phyloP scores from a whole-genome alignment of 805 yeast species.

The Ogataea kodamae region DNA sequence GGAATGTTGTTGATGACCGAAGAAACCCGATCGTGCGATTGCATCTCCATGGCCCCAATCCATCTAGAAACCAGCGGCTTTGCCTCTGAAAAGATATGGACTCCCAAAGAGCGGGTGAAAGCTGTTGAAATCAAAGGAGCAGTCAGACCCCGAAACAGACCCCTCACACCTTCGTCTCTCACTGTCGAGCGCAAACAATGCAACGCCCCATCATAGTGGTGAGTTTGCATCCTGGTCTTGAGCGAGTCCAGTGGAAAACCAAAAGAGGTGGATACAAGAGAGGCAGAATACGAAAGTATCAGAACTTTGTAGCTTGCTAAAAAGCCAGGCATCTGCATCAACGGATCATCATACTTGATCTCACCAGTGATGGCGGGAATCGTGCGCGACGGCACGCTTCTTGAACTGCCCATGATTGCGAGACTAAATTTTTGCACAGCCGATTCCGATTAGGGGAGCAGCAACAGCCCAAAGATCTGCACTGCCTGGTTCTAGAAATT shows the following conservation, averaged over 20 bases:
- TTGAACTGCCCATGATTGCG: conserved; percentile 4
- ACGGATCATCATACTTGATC: conserved; percentile 42
- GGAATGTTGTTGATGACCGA: conserved; percentile 40
- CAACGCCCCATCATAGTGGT: conserved; percentile 52
- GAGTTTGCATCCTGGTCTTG: conserved; percentile 83
- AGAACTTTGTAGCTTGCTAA: conserved; percentile 55
- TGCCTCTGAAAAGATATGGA: conserved; percentile 54
- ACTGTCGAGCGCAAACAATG: conserved; percentile 58
- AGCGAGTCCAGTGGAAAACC: conserved; percentile 87
- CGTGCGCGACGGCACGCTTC: conserved; percentile 4
- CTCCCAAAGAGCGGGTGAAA: conserved; percentile 60
- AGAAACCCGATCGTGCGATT: conserved; percentile 18
- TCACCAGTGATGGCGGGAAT: conserved; percentile 61
- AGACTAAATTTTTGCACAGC: conserved; percentile 7
- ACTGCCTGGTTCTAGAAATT: conserved; percentile 3
- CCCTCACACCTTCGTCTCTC: conserved; percentile 58
- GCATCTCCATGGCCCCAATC: conserved; percentile 3
- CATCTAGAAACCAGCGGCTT: conserved; percentile 45
- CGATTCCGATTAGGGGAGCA: too few relatives aligned
- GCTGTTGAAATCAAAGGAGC: conserved; percentile 72
- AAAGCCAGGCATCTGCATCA: conserved; percentile 44
- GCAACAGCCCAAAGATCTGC: too few relatives aligned
- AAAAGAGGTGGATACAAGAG: conserved; percentile 59
- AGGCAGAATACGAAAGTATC: conserved; percentile 60
- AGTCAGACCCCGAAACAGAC: conserved; percentile 71